Base-by-base conservation (phyloP, 768 basidiomycete genomes). In the Termitomyces sp. region DNA sequence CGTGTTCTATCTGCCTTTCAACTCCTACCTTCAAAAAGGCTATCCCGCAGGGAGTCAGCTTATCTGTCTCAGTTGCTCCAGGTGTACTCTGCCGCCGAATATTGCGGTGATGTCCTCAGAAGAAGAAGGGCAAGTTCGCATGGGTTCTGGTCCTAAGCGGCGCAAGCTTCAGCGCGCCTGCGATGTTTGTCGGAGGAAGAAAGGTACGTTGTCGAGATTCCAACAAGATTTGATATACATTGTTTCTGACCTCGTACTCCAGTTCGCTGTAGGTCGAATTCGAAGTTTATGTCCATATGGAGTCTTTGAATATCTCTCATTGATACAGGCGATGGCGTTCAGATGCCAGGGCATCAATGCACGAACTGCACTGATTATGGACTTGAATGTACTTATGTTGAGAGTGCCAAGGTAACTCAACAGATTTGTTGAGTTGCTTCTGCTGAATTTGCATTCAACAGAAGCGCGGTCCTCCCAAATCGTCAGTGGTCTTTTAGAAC, bases 121-220 rank as follows among this genome's bases (percentile, higher is more conserved):
- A 24, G 58, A 59, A n/a, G 51, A 59, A 43, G 51, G 32, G 0
- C 50, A 54, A 43, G 46, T 32, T 9, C 47, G 41, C 14, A 30
- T 17, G 21, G 56, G 49, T 2, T 49, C 49, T 21, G 47, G 42
- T 8, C 21, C 52, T 14, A 61, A 56, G 76, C 87, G 85, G 63
- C 73, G 88, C 30, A 76, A 82, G 57, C 78, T 90, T 45, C 85
- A 88, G 67, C 71, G 90, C 32, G 90, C 90, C 11, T 93, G 91
- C 66, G 90, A 93, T 65, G 79, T 83, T 0, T 93, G 91, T 68
- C 76, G 91, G 41, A 75, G 87, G 58, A 93, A 92, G 76, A 94
- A 94, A 72, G 83, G 89, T 87, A 51, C 60, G 81, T 70, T 17
- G 17, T 38, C 26, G 15, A 45, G 34, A 46, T 15, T 45, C 21